Evolutionary conservation across 257 asterid genomes (phyloP), one percentile per base, ranked within the genome.

Genomic region (Sherardia arvensis): DNA sequence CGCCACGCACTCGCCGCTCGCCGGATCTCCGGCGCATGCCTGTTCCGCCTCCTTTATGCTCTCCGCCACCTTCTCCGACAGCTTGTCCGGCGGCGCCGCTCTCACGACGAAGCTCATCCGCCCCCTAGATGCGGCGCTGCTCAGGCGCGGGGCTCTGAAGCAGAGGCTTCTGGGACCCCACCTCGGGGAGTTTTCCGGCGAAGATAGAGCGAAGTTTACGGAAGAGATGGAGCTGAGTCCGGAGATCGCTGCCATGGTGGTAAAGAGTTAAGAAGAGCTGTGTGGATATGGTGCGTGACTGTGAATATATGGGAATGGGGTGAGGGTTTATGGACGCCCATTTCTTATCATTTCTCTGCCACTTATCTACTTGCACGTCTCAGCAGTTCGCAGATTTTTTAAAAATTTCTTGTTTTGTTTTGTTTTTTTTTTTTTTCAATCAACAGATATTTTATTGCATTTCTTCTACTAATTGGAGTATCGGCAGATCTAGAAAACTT

Each of bases 1-100:
- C 25, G 99, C 99, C 45, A 81, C 96, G 77, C 99, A 92, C 86
- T 92, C 96, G 17, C 95, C 96, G 78, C 87, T 79, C 1, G 53
- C 79, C 0, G 96, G 88, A 59, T 89, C 78, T 1, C 67, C 90
- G 40, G 77, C 40, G 77, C 96, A 89, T 1, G 94, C 61, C 64
- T 87, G 95, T 80, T 85, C 75, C 5, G 99, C 97, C 2, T 61
- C 66, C 75, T 92, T 87, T 53, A 92, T 79, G 84, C 99, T 89
- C 76, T 89, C 91, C 67, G 82, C 96, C 73, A 92, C 95, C 83
- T 86, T 84, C 0, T 69, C 93, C 23, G 97, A 73, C 17, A 89
- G 69, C 69, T 77, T 25, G 14, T 89, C 97, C 7, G 95, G 95
- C 7, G 95, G 95, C 56, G 84, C 84, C 27, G 91, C 95, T 8